These are phyloP conservation scores for Calendula officinalis DNA, from an alignment of 129 eudicot genomes.

Conservation along the genomic window DNA sequence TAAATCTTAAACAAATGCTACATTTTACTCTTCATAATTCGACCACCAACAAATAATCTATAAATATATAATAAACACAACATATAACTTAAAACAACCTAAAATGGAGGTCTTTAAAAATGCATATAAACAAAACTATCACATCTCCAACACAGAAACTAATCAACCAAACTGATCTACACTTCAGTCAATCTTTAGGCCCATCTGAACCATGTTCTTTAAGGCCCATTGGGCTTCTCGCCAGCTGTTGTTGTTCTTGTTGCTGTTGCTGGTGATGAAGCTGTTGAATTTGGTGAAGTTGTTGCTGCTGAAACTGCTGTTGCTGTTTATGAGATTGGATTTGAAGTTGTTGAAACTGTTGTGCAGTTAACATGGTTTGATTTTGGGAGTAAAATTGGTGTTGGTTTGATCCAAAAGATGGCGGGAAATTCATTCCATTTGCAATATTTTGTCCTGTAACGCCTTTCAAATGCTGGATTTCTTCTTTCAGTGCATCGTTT, in stretches of 20 bases:
- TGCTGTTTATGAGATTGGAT: slow-evolving; percentile 67
- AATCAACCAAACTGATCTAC: neutral
- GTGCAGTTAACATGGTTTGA: slow-evolving; percentile 67
- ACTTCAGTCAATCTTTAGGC: slow-evolving; percentile 41
- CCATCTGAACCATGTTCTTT: slow-evolving; percentile 36
- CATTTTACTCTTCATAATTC: too few species aligned
- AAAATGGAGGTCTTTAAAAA: slow-evolving; percentile 9
- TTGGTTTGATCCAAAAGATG: slow-evolving; percentile 59
- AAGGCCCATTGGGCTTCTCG: slow-evolving; percentile 30
- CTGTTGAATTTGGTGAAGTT: slow-evolving; percentile 57
- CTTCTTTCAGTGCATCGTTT: slow-evolving; percentile 85
- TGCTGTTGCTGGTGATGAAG: slow-evolving; percentile 38
- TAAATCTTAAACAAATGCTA: too few species aligned
- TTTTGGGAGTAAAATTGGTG: slow-evolving; percentile 49
- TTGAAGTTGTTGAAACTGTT: slow-evolving; percentile 77
- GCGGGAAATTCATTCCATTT: slow-evolving; percentile 47
- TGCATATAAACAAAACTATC: slow-evolving; percentile 32
- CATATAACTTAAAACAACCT: slow-evolving; percentile 11
- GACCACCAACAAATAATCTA: neutral
- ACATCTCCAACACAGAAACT: slow-evolving; percentile 6
- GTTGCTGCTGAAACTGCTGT: slow-evolving; percentile 56
- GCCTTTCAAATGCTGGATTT: slow-evolving; percentile 68
- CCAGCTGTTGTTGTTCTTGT: too few species aligned
- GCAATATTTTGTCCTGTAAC: slow-evolving; percentile 72
- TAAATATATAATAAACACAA: neutral